Percentiles rank a stretch among this genome's conserved stretches.
These are phyloP conservation scores for Fusarium foetens DNA, from an alignment of 2,329 filamentous ascomycete genomes.

Conservation along the genomic window DNA sequence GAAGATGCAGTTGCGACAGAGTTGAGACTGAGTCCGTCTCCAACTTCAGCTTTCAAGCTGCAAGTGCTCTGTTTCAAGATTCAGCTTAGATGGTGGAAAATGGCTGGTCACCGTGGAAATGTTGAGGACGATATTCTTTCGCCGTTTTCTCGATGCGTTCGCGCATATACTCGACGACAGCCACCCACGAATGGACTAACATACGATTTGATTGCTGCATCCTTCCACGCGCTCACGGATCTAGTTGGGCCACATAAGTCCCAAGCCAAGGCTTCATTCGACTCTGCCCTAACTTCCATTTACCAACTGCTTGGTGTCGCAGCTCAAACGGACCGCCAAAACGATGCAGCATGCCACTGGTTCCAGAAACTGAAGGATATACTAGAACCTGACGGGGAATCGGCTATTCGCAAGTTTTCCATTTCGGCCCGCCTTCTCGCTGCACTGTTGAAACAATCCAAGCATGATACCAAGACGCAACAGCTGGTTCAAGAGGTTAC, in stretches of 20 bases:
- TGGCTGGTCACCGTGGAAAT: constrained; percentile 69
- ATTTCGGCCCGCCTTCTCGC: constrained; percentile 66
- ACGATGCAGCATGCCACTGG: constrained; percentile 66
- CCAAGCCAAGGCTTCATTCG: constrained; percentile 50
- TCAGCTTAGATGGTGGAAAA: constrained; percentile 72
- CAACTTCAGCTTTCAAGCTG: constrained; percentile 68
- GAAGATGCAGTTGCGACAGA: constrained; percentile 68
- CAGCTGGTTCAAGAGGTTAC: constrained; percentile 60
- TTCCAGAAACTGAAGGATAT: constrained; percentile 57
- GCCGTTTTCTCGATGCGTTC: constrained; percentile 71
- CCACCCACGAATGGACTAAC: constrained; percentile 52
- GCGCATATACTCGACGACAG: constrained; percentile 67
- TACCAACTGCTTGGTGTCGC: constrained; percentile 64
- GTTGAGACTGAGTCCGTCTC: constrained; percentile 63
- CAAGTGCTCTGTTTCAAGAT: constrained; percentile 71
- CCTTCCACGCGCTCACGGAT: constrained; percentile 48
- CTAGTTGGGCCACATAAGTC: constrained; percentile 50
- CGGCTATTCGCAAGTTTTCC: constrained; percentile 62
- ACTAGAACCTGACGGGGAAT: constrained; percentile 54
- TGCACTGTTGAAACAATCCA: constrained; percentile 60
- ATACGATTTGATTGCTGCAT: constrained; percentile 48
- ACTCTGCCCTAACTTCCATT: constrained; percentile 58
- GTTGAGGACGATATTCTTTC: constrained; percentile 72
- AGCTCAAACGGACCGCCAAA: constrained; percentile 57
- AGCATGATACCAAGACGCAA: constrained; percentile 52